phyloP scores from a whole-genome alignment of 2,329 filamentous ascomycete species.

The Aureobasidium sp. region DNA sequence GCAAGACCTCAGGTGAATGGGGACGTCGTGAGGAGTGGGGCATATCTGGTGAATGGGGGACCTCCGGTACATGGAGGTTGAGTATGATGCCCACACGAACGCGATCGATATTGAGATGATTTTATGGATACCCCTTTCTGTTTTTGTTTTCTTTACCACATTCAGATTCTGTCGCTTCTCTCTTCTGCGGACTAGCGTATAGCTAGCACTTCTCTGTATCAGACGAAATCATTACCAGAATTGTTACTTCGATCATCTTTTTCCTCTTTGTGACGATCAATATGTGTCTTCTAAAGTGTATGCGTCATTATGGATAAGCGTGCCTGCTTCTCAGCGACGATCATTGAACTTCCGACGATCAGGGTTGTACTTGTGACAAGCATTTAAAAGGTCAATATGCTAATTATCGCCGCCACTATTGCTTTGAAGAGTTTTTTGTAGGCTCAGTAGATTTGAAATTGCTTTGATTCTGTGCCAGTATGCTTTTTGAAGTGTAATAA shows the following conservation, averaged over 20 bases:
- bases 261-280: background rate
- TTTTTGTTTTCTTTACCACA: background rate
- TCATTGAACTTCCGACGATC: background rate
- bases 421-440: background rate
- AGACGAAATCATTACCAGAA: background rate
- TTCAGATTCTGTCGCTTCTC: background rate
- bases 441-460: no score
- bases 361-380: background rate
- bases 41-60: no score
- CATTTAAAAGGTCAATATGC: background rate
- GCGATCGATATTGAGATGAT: background rate
- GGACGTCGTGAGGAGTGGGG: no score
- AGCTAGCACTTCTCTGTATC: background rate
- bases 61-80: no score
- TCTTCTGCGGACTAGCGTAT: background rate
- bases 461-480: no score
- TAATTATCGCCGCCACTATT: background rate
- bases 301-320: background rate
- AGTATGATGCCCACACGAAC: background rate
- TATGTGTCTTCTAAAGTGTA: background rate
- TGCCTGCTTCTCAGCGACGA: background rate
- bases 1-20: no score
- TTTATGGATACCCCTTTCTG: slow-evolving; percentile 6
- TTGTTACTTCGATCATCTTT: background rate
- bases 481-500: no score